Base-by-base conservation (phyloP, 805 yeast genomes). In the Suhomyces canberraensis region DNA sequence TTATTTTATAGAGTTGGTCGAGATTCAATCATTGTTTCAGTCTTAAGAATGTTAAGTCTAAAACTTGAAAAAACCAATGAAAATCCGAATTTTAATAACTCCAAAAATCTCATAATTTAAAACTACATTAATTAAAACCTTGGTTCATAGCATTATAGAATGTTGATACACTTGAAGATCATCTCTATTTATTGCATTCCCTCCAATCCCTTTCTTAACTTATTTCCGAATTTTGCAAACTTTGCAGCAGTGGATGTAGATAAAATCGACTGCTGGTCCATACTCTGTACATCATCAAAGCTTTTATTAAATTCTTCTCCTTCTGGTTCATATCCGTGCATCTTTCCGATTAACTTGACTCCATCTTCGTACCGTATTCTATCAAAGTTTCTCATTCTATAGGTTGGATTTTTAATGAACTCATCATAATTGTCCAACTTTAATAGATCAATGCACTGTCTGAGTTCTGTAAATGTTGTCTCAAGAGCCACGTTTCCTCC, bases 281-380 rank as follows among this genome's bases (percentile, higher is more conserved):
- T 35, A 7, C 37, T 34, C 4, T 47, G 32, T 7, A 29, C 25
- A 16, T 32, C 34, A 22, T 29, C 32, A 15, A 27, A 20, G 9
- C 22, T 16, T 11, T 25, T 13, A 21, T 30, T 19, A 4, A 17
- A 9, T 11, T 33, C 40, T 11, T 31, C 42, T 2, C 46, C 53
- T 6, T 41, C 50, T 16, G 37, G 48, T 4, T 42, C 50, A 16
- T 45, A 49, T 3, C 42, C 45, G 18, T 56, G 50, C 54, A 79
- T 54, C 56, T 84, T 88, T 15, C 73, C 69, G 11, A 86, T 62
- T 45, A 87, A 61, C 19, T 60, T 55, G 35, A 74, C 55, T 2
- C 95, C 96, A 41, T 78, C 81, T 39, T 84, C 91, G 2, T 80
- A 81, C 47, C 76, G 78, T 32, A 91, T 73, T 38, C 90, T 75